Conservation (phyloP, 2,329 filamentous ascomycete genomes). For the Neofusicoccum sp. region DNA sequence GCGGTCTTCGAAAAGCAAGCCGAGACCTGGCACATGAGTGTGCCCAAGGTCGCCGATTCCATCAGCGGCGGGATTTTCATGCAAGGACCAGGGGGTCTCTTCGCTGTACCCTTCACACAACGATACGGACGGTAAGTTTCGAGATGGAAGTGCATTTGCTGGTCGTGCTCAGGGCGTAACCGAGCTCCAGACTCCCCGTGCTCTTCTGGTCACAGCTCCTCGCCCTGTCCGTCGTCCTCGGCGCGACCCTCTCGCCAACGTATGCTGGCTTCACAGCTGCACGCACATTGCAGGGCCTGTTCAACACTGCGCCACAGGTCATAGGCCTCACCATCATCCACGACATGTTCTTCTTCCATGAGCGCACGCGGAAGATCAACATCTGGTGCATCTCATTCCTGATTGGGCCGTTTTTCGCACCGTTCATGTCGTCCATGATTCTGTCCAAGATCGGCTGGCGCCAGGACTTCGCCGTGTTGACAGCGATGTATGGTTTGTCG, state of each 20-base stretch:
- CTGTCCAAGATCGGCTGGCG: conserved; percentile 12
- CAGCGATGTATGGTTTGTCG: conserved; percentile 38
- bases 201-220: conserved; percentile 34
- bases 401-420: conserved; percentile 32
- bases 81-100: conserved; percentile 27
- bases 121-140: conserved; percentile 41
- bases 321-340: conserved; percentile 34
- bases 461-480: conserved; percentile 31
- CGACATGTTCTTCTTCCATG: conserved; percentile 43
- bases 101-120: conserved; percentile 35
- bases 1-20: conserved; percentile 21
- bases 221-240: conserved; percentile 25
- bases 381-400: conserved; percentile 23
- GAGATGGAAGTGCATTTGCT: conserved; percentile 26
- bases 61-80: conserved; percentile 36
- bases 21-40: conserved; percentile 28
- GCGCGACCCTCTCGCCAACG: conserved; percentile 24
- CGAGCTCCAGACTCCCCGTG: conserved; percentile 26
- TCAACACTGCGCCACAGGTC: conserved; percentile 30
- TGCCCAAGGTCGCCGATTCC: conserved; percentile 38
- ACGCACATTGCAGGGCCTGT: conserved; percentile 31
- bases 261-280: conserved; percentile 32
- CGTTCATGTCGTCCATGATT: conserved; percentile 28
- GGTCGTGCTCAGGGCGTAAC: background rate
- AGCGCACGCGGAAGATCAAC: conserved; percentile 38